These are phyloP conservation scores for Geotrichum citri-aurantii DNA, from an alignment of 1,139 yeast genomes.

Conservation along the genomic window DNA sequence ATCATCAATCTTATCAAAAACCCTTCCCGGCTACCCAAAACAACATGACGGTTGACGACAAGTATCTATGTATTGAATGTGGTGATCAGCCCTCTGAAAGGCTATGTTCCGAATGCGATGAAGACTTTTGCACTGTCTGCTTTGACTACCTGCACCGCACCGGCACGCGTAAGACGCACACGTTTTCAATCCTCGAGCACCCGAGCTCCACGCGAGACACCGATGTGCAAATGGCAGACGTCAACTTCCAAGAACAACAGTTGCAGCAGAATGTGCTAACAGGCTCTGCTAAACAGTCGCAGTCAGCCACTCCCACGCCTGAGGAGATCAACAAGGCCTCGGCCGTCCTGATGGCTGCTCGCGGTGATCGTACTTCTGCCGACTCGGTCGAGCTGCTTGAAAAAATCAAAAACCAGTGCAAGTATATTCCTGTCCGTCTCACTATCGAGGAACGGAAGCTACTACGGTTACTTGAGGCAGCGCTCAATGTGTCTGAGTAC, in stretches of 20 bases:
- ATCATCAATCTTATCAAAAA: neutral
- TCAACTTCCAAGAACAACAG: neutral
- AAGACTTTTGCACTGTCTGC: constrained; percentile 61
- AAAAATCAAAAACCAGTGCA: constrained; percentile 44
- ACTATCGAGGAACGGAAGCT: constrained; percentile 60
- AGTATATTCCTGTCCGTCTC: constrained; percentile 59
- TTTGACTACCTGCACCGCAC: constrained; percentile 60
- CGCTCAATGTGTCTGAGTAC: constrained; percentile 68
- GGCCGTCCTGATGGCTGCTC: constrained; percentile 3
- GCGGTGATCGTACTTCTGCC: constrained; percentile 3
- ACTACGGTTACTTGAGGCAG: constrained; percentile 58
- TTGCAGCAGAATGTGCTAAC: neutral
- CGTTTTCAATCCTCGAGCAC: neutral
- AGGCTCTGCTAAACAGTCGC: neutral
- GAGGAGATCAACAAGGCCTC: constrained; percentile 2
- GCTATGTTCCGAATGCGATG: constrained; percentile 53
- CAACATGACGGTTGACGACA: constrained; percentile 17
- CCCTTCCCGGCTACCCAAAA: neutral
- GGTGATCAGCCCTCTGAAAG: constrained; percentile 62
- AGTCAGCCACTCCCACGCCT: neutral
- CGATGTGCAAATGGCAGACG: constrained; percentile 2
- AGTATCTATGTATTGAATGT: constrained; percentile 55
- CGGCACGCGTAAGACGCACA: constrained; percentile 36
- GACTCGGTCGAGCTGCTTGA: constrained; percentile 24
- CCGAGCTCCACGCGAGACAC: neutral